Percentiles rank a stretch among this genome's conserved stretches.
These are phyloP conservation scores for Plasmodium gonderi DNA, from an alignment of 169 alveolate genomes.

Conservation along the genomic window DNA sequence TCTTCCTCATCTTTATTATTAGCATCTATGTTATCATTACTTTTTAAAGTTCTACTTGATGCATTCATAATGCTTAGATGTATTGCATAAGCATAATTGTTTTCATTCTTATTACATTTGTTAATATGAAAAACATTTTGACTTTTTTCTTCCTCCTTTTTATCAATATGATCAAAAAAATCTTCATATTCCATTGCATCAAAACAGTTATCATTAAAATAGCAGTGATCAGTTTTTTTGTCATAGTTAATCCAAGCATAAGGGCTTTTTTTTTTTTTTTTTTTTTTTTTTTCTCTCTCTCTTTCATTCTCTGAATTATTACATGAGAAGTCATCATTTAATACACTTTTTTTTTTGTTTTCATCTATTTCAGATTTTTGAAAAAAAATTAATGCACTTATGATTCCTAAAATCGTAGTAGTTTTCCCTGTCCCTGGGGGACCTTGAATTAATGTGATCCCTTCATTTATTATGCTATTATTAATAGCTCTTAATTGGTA, in stretches of 20 bases:
- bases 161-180: conserved; percentile 18
- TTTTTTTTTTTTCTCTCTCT: neutral
- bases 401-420: conserved; percentile 93
- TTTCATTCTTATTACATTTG: conserved; percentile 17
- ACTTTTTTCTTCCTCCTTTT: neutral
- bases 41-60: neutral
- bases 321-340: neutral
- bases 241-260: conserved; percentile 46
- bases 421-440: conserved; percentile 99
- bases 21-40: neutral
- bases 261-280: conserved; percentile 21
- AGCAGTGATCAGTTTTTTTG: conserved; percentile 29
- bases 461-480: conserved; percentile 82
- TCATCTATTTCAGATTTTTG: conserved; percentile 1
- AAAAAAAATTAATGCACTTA: conserved; percentile 87
- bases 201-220: conserved; percentile 59
- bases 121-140: conserved; percentile 10
- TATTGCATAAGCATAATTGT: conserved; percentile 37
- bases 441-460: conserved; percentile 96
- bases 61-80: conserved; percentile 74
- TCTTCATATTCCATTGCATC: conserved; percentile 71
- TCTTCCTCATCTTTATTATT: conserved; percentile 21
- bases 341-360: neutral
- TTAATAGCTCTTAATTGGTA: conserved; percentile 83
- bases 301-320: neutral